phyloP scores from a whole-genome alignment of 2,329 filamentous ascomycete genomes.

The Emergomyces pasteurianus region DNA sequence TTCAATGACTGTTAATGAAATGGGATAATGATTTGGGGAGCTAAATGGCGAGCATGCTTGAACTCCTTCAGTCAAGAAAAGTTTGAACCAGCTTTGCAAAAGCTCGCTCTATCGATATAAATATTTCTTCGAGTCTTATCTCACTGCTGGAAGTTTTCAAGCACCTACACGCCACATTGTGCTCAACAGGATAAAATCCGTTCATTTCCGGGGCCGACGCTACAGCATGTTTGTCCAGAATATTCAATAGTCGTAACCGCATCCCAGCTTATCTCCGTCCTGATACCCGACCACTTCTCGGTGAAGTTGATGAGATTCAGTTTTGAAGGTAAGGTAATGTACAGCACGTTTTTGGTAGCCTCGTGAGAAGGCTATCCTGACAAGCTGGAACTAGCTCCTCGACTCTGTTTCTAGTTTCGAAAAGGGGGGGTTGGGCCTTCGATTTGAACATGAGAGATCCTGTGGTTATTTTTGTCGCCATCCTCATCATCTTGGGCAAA shows the following conservation, averaged over 20 bases:
- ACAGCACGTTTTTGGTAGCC: no score
- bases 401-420: no score
- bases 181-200: not conserved
- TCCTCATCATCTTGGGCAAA: not conserved
- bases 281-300: not conserved
- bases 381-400: no score
- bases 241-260: no score
- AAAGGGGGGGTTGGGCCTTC: no score
- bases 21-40: no score
- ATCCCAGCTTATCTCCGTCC: not conserved
- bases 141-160: not conserved
- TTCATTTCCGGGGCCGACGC: not conserved
- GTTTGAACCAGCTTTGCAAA: not conserved
- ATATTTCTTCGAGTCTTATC: not conserved
- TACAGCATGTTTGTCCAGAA: no score
- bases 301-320: not conserved
- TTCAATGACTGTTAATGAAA: not conserved
- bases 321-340: no score
- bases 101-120: not conserved
- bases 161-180: not conserved
- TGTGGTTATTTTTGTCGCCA: not conserved
- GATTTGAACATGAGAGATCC: no score
- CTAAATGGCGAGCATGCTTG: no score
- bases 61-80: not conserved
- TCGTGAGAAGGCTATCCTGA: no score